Conservation (phyloP, 495 filamentous ascomycete genomes). For the Tuber brumale region DNA sequence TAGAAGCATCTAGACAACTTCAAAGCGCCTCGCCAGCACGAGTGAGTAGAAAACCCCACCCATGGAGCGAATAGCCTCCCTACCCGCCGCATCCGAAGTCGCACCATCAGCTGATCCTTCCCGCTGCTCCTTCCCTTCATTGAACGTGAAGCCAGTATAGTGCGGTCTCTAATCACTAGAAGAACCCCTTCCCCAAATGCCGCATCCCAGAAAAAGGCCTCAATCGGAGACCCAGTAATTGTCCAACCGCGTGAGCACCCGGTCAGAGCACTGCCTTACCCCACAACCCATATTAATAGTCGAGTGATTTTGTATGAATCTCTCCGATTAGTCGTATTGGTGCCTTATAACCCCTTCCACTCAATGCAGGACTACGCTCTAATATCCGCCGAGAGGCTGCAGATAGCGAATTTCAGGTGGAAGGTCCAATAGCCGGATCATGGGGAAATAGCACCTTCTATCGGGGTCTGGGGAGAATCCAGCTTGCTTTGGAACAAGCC, state of each 20-base stretch:
- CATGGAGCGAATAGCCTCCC: background rate
- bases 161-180: background rate
- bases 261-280: background rate
- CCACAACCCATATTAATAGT: background rate
- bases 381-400: background rate
- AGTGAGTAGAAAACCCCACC: background rate
- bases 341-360: background rate
- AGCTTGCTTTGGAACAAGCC: background rate
- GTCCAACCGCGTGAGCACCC: background rate
- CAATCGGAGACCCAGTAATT: background rate
- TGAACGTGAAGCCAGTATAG: background rate
- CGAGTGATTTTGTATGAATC: background rate
- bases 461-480: background rate
- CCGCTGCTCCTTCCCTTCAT: background rate
- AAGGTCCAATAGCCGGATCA: background rate
- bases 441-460: background rate
- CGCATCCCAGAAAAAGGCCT: background rate
- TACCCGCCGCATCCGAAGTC: background rate
- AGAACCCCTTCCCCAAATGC: background rate
- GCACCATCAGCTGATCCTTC: background rate
- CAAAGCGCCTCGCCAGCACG: background rate
- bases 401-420: background rate
- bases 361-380: background rate
- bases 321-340: background rate
- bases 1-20: background rate